Percentiles rank a stretch among this genome's conserved stretches.
These are phyloP conservation scores for Penicillium parvum DNA, from an alignment of 495 filamentous ascomycete genomes.

Conservation along the genomic window DNA sequence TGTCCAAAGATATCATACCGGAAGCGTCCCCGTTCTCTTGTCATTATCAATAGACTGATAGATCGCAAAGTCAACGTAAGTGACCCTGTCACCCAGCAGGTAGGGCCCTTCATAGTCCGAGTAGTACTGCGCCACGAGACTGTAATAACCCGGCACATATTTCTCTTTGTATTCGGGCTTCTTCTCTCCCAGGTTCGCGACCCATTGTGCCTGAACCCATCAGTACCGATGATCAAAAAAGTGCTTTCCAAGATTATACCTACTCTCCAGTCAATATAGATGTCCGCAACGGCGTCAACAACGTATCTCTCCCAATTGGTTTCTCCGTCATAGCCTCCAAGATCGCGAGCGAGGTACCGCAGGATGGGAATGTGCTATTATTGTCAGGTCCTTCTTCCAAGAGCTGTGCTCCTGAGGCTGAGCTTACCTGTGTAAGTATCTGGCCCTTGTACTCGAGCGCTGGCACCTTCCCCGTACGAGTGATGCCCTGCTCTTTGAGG, in stretches of 20 bases:
- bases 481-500: conserved; percentile 27
- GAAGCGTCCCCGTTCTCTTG: neutral
- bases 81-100: conserved; percentile 28
- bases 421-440: conserved; percentile 34
- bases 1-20: neutral
- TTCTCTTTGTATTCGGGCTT: conserved; percentile 21
- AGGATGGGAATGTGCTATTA: conserved; percentile 40
- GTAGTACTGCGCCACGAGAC: conserved; percentile 21
- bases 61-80: conserved; percentile 31
- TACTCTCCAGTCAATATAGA: conserved; percentile 39
- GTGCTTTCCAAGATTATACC: neutral
- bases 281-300: conserved; percentile 41
- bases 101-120: conserved; percentile 23
- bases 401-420: no score
- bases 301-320: conserved; percentile 39
- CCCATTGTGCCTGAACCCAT: conserved; percentile 23
- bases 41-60: conserved; percentile 2
- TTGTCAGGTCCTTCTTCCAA: no score
- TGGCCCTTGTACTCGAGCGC: conserved; percentile 38
- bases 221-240: neutral
- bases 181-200: conserved; percentile 13
- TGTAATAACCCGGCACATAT: conserved; percentile 25
- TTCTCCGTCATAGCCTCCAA: conserved; percentile 37
- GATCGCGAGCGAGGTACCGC: conserved; percentile 34
- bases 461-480: conserved; percentile 33